A percentile compares a stretch with the other conserved stretches of the same genome.
Conservation (phyloP, 768 basidiomycete species). For the Leccinum uliginosum region DNA sequence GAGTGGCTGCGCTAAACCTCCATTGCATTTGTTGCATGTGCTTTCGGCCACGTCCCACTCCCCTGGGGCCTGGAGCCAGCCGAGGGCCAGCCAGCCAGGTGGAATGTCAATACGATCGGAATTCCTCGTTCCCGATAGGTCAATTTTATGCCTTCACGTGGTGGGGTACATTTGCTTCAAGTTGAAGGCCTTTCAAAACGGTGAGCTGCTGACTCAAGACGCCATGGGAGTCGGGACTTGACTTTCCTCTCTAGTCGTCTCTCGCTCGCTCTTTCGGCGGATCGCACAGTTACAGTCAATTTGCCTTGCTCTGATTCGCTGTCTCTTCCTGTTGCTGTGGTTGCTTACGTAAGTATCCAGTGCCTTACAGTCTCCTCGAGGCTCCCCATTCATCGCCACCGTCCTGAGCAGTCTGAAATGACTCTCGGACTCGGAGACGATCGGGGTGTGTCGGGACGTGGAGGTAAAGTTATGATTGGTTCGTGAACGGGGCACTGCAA, state of each 20-base stretch:
- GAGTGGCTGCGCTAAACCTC: conserved; percentile 3
- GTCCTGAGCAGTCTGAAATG: conserved; percentile 5
- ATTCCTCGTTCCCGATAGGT: not conserved
- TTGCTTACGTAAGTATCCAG: conserved; percentile 3
- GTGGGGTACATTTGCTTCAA: too few relatives aligned
- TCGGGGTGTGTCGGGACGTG: conserved; percentile 14
- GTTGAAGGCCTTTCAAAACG: too few relatives aligned
- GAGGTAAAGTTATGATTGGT: conserved; percentile 20
- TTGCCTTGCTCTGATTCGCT: not conserved
- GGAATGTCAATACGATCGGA: conserved; percentile 13
- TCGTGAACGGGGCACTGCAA: conserved; percentile 15
- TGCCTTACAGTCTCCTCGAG: conserved; percentile 17
- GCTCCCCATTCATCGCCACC: conserved; percentile 22
- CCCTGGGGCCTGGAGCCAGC: not conserved
- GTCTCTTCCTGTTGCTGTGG: not conserved
- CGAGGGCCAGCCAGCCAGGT: not conserved
- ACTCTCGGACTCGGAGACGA: conserved; percentile 10
- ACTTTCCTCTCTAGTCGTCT: not conserved
- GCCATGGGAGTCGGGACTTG: not conserved
- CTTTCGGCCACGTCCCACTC: not conserved
- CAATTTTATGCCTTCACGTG: too few relatives aligned
- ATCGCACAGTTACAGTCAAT: not conserved
- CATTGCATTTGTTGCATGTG: not conserved
- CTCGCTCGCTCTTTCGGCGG: not conserved
- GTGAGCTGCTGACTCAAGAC: too few relatives aligned